phyloP scores from a whole-genome alignment of 305 asterid genomes.

The Fraxinus velutina region DNA sequence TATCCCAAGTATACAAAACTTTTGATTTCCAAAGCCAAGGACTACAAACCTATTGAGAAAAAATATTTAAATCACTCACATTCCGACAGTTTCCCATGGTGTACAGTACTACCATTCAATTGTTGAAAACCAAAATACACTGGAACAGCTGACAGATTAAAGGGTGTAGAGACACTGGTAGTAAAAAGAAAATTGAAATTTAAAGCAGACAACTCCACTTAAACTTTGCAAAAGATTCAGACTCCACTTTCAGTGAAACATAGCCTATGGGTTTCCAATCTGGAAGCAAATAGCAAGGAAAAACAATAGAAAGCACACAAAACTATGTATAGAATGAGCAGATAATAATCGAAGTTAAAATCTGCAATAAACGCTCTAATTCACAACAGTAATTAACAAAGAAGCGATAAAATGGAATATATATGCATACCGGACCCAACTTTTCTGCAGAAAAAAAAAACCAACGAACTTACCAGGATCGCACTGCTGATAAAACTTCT shows the following conservation, averaged over 20 bases:
- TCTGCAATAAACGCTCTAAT: not conserved
- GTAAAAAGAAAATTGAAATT: not conserved
- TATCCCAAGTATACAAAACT: not conserved
- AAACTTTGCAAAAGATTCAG: not conserved
- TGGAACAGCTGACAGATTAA: not conserved
- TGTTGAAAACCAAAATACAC: not conserved
- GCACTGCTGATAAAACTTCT: slow-evolving; percentile 36
- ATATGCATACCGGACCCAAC: not conserved
- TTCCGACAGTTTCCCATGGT: not conserved
- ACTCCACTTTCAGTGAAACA: not conserved
- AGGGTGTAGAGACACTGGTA: not conserved
- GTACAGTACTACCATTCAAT: not conserved
- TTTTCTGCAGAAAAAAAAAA: not conserved
- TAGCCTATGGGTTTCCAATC: not conserved
- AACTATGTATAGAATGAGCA: not conserved
- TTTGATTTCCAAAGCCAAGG: not conserved
- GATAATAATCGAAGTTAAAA: not conserved
- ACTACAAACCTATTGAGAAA: not conserved
- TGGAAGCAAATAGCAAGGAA: not conserved
- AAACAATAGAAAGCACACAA: not conserved
- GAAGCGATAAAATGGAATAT: not conserved
- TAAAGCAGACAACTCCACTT: not conserved
- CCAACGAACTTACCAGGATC: slow-evolving; percentile 39
- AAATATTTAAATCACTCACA: not conserved
- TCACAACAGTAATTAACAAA: not conserved